These are phyloP conservation scores for Apiotrichum sp. DNA, from an alignment of 1,284 basidiomycete species.

Conservation along the genomic window DNA sequence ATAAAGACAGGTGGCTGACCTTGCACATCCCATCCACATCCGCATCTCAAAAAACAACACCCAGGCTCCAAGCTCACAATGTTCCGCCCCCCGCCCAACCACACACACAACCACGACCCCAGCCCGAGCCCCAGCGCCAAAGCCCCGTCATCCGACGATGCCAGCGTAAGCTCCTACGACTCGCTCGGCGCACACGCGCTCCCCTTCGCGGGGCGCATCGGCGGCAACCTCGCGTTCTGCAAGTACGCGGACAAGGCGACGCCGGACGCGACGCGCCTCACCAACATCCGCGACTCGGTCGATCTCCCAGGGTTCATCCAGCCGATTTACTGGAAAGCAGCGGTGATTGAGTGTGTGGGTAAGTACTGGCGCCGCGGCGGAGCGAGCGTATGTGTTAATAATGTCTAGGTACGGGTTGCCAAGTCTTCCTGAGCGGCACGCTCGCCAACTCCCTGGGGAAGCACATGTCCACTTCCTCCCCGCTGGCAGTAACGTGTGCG, in stretches of 20 bases:
- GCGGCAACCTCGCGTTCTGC: conserved; percentile 4
- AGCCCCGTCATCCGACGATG: no score
- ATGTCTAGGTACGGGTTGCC: not conserved
- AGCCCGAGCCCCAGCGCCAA: no score
- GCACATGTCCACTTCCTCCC: not conserved
- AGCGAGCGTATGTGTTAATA: not conserved
- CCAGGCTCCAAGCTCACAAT: no score
- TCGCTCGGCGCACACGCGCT: not conserved
- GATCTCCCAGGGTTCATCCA: conserved; percentile 1
- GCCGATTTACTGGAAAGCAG: conserved; percentile 2
- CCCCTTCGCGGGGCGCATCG: conserved; percentile 5
- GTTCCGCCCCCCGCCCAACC: no score
- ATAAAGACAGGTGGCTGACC: no score
- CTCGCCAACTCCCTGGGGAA: not conserved
- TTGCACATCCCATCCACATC: no score
- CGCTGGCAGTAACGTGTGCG: not conserved
- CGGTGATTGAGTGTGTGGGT: conserved; percentile 1
- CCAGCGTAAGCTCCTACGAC: no score
- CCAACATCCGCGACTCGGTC: not conserved
- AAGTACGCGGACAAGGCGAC: not conserved
- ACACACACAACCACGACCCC: no score
- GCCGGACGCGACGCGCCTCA: conserved; percentile 3
- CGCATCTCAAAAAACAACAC: no score
- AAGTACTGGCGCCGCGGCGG: not conserved
- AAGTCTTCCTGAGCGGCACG: not conserved